phyloP scores from a whole-genome alignment of 352 stramenopile species.

The Phytophthora agathidicida region DNA sequence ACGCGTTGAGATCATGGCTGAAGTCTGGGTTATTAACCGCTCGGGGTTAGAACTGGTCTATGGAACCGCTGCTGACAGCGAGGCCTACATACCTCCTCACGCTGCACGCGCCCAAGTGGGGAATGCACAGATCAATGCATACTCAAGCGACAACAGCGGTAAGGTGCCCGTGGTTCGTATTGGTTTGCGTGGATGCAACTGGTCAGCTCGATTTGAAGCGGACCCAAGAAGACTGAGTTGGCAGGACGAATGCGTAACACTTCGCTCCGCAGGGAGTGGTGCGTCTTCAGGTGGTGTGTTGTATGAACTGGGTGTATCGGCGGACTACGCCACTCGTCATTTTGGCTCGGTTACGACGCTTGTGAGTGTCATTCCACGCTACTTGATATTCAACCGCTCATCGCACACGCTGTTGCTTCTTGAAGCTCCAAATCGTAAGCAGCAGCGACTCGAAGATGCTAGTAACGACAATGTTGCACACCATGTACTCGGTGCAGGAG shows the following conservation, averaged over 20 bases:
- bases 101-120: constrained; percentile 69
- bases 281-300: constrained; percentile 45
- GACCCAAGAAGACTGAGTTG: constrained; percentile 80
- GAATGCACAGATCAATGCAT: constrained; percentile 77
- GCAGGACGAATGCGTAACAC: constrained; percentile 82
- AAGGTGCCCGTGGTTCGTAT: constrained; percentile 62
- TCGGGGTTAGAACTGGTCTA: constrained; percentile 78
- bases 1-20: constrained; percentile 46
- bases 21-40: constrained; percentile 86
- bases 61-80: constrained; percentile 64
- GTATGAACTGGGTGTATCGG: constrained; percentile 84
- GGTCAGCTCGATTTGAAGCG: constrained; percentile 74
- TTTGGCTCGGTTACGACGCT: constrained; percentile 86
- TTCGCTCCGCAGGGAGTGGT: constrained; percentile 42
- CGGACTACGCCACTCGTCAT: constrained; percentile 81
- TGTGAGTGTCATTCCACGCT: constrained; percentile 84
- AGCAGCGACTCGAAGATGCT: constrained; percentile 29
- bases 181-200: constrained; percentile 58
- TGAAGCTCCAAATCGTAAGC: constrained; percentile 42
- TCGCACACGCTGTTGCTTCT: constrained; percentile 70
- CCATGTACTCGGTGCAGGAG: constrained; percentile 72
- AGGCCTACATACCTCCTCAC: constrained; percentile 63
- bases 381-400: constrained; percentile 75
- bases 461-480: constrained; percentile 58
- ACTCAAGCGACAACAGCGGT: constrained; percentile 46